These are phyloP conservation scores for Lentinula boryana DNA, from an alignment of 768 basidiomycete genomes.

Conservation along the genomic window DNA sequence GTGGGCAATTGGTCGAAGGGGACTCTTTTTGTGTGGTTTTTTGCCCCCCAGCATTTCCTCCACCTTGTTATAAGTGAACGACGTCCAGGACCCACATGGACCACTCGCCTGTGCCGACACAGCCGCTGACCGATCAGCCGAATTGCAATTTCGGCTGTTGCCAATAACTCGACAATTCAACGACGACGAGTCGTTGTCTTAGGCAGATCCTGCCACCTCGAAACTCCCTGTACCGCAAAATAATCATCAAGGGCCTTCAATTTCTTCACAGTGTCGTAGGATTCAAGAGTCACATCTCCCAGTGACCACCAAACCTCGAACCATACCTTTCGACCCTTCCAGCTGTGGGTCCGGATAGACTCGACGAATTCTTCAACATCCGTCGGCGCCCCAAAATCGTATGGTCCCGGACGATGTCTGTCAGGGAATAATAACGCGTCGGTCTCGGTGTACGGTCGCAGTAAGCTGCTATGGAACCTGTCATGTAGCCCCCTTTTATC, in stretches of 20 bases:
- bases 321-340: background rate
- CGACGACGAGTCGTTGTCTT: background rate
- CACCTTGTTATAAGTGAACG: too few species aligned
- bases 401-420: slow-evolving; percentile 9
- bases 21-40: background rate
- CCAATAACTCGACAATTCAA: background rate
- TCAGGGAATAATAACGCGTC: slow-evolving; percentile 22
- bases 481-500: slow-evolving; percentile 14
- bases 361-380: slow-evolving; percentile 5
- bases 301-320: slow-evolving; percentile 10
- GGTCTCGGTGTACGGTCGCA: slow-evolving; percentile 17
- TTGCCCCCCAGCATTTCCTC: too few species aligned
- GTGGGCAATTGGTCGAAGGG: background rate
- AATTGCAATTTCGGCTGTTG: background rate
- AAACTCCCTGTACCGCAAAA: slow-evolving; percentile 5
- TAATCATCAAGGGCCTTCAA: slow-evolving; percentile 6
- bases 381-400: slow-evolving; percentile 16
- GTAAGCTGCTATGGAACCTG: slow-evolving; percentile 17
- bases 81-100: too few species aligned
- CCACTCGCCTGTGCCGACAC: background rate
- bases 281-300: slow-evolving; percentile 11
- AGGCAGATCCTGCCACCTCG: background rate
- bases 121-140: background rate
- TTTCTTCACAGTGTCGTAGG: background rate
- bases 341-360: background rate